These are phyloP conservation scores for Inga leiocalycina DNA, from an alignment of 306 rosid genomes.

Conservation along the genomic window DNA sequence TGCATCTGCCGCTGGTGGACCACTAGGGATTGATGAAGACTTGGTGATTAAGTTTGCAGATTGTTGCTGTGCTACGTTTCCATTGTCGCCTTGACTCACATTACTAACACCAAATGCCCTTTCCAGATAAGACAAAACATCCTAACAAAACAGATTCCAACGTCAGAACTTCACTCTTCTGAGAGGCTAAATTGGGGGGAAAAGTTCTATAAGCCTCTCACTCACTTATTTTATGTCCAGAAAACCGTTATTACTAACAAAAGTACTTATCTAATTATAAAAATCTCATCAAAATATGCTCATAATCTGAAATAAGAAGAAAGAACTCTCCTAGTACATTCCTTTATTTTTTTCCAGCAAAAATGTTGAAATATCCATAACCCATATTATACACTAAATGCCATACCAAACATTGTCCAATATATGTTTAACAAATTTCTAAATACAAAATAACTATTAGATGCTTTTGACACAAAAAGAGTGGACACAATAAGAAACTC, in stretches of 20 bases:
- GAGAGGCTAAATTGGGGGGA: background rate
- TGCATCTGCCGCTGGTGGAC: conserved; percentile 60
- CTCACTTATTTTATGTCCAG: background rate
- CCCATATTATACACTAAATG: background rate
- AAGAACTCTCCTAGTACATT: background rate
- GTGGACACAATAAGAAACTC: background rate
- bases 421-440: background rate
- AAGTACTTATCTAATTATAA: background rate
- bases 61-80: conserved; percentile 56
- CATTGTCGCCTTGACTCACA: conserved; percentile 68
- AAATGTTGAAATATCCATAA: background rate
- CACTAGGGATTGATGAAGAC: conserved; percentile 56
- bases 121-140: conserved; percentile 80
- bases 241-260: background rate
- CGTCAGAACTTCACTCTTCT: conserved; percentile 32
- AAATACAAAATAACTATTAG: background rate
- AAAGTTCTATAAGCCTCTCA: conserved; percentile 6
- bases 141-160: conserved; percentile 56
- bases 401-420: background rate
- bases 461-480: background rate
- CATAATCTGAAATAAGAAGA: background rate
- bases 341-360: background rate
- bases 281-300: background rate
- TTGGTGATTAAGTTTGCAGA: conserved; percentile 58
- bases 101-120: conserved; percentile 77